A percentile compares a stretch with the other conserved stretches of the same genome.
phyloP scores from a whole-genome alignment of 495 filamentous ascomycete genomes.

The Hypoxylon trugodes region DNA sequence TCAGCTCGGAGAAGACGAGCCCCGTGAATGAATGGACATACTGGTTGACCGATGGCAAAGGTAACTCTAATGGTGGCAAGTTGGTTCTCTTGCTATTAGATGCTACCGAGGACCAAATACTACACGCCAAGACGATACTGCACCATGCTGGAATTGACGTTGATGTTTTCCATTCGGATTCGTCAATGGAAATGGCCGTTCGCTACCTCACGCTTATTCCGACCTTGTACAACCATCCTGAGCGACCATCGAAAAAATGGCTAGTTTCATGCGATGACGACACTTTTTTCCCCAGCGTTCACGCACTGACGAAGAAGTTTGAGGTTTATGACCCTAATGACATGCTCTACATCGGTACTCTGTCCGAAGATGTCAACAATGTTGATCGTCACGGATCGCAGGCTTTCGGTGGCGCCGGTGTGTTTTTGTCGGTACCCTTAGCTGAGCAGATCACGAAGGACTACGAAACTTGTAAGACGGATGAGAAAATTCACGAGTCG shows the following conservation, averaged over 20 bases:
- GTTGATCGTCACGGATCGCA: slow-evolving; percentile 73
- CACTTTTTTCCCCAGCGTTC: slow-evolving; percentile 76
- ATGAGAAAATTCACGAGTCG: slow-evolving; percentile 58
- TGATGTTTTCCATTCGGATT: slow-evolving; percentile 66
- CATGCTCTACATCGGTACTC: slow-evolving; percentile 71
- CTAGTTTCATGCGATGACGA: slow-evolving; percentile 77
- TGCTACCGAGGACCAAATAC: slow-evolving; percentile 53
- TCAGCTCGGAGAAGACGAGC: slow-evolving; percentile 52
- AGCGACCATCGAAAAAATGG: slow-evolving; percentile 66
- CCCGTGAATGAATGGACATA: slow-evolving; percentile 58
- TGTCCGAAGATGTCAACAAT: slow-evolving; percentile 75
- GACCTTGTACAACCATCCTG: slow-evolving; percentile 59
- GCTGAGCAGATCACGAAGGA: slow-evolving; percentile 66
- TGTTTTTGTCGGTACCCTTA: slow-evolving; percentile 72
- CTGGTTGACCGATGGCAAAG: slow-evolving; percentile 59
- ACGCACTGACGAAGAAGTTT: slow-evolving; percentile 61
- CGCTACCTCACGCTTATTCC: slow-evolving; percentile 63
- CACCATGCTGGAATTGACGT: slow-evolving; percentile 66
- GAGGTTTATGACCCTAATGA: slow-evolving; percentile 61
- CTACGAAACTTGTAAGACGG: slow-evolving; percentile 62
- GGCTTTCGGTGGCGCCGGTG: slow-evolving; percentile 76
- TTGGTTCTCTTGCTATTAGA: slow-evolving; percentile 55
- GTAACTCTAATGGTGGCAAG: slow-evolving; percentile 59
- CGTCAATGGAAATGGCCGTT: slow-evolving; percentile 68
- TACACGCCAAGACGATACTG: slow-evolving; percentile 49